Evolutionary conservation across 768 basidiomycete genomes (phyloP).

Genomic region (Mycena leptocephala): DNA sequence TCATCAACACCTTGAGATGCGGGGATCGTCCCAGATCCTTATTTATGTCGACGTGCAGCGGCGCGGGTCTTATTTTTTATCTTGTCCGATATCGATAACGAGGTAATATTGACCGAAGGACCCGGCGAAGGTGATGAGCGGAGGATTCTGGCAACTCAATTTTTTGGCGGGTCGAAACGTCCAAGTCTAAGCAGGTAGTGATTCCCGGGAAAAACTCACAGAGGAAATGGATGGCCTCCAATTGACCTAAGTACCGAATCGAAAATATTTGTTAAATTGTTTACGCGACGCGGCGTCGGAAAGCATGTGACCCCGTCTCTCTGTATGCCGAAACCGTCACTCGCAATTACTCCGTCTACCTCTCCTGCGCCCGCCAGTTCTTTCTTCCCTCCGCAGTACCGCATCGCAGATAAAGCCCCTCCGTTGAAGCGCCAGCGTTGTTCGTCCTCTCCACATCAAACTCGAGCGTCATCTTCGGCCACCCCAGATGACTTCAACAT

Average conservation of each 20-base stretch:
- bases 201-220: constrained; percentile 38
- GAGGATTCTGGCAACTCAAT: constrained; percentile 74
- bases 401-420: constrained; percentile 53
- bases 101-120: constrained; percentile 91
- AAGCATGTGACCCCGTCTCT: constrained; percentile 10
- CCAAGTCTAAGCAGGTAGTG: constrained; percentile 49
- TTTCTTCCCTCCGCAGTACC: constrained; percentile 40
- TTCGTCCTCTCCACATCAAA: constrained; percentile 59
- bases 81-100: constrained; percentile 89
- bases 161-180: constrained; percentile 81
- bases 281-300: constrained; percentile 4
- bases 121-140: constrained; percentile 74
- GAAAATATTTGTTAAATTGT: no score
- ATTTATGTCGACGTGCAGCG: constrained; percentile 87
- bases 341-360: constrained; percentile 69
- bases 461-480: constrained; percentile 55
- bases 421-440: constrained; percentile 68
- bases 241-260: not conserved
- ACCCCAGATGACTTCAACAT: constrained; percentile 63
- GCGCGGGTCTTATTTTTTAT: constrained; percentile 80
- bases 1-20: constrained; percentile 75
- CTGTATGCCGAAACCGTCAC: no score
- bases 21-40: constrained; percentile 81
- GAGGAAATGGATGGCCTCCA: not conserved
- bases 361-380: constrained; percentile 60